Percentiles rank a stretch among this genome's conserved stretches.
Conservation (phyloP, 805 yeast species). For the Isabelozyma pseudorhagii region DNA sequence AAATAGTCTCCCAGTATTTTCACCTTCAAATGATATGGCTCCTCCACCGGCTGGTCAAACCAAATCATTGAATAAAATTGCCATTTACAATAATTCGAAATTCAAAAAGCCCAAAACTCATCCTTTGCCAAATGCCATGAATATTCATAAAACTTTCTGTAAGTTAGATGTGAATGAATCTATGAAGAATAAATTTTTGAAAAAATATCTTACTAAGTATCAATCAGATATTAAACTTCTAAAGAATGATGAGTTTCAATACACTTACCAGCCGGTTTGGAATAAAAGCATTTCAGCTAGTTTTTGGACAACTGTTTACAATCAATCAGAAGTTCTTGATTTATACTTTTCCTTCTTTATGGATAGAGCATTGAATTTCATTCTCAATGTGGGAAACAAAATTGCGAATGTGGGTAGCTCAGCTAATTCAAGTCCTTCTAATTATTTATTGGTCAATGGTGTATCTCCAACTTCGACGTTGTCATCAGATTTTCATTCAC, state of each 20-base stretch:
- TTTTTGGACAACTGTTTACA: slow-evolving; percentile 31
- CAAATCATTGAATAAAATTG: background rate
- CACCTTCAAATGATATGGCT: background rate
- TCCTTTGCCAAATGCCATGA: slow-evolving; percentile 20
- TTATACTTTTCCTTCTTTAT: slow-evolving; percentile 34
- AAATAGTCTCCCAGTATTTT: background rate
- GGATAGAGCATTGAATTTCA: slow-evolving; percentile 33
- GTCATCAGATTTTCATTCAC: background rate
- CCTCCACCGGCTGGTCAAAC: background rate
- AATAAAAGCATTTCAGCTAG: slow-evolving; percentile 11
- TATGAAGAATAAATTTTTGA: slow-evolving; percentile 11
- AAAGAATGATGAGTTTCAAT: slow-evolving; percentile 9
- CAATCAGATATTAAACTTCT: slow-evolving; percentile 10
- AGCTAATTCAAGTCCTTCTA: background rate
- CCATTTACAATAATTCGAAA: background rate
- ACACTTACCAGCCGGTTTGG: slow-evolving; percentile 22
- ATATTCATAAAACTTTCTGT: slow-evolving; percentile 7
- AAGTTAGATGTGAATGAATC: slow-evolving; percentile 6
- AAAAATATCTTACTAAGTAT: slow-evolving; percentile 8
- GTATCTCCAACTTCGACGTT: background rate
- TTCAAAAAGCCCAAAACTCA: background rate
- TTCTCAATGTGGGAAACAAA: slow-evolving; percentile 12
- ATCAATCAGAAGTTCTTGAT: slow-evolving; percentile 23
- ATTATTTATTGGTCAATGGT: background rate
- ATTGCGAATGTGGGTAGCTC: slow-evolving; percentile 1